Conservation (phyloP, 371 early-diverging fungal species). For the Mucor velutinosus region DNA sequence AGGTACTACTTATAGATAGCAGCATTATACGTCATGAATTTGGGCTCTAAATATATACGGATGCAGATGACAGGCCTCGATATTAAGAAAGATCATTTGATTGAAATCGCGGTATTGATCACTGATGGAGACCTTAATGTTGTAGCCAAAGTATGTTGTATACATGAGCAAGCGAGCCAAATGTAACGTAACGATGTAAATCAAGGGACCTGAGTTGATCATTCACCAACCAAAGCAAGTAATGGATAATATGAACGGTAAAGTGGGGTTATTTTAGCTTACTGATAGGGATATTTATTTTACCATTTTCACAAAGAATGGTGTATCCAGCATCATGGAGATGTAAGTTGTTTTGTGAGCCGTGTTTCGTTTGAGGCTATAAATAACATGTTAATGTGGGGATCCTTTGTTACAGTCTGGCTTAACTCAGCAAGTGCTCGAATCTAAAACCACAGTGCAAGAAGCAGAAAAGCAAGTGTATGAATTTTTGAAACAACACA, state of each 20-base stretch:
- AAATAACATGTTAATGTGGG: neutral
- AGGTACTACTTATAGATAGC: slow-evolving; percentile 39
- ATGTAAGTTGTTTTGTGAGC: slow-evolving; percentile 32
- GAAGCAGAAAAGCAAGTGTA: slow-evolving; percentile 77
- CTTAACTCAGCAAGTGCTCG: slow-evolving; percentile 79
- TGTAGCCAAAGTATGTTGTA: slow-evolving; percentile 65
- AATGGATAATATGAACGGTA: slow-evolving; percentile 84
- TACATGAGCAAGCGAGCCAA: neutral
- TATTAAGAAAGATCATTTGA: slow-evolving; percentile 65
- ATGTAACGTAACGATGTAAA: neutral
- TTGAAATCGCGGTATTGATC: slow-evolving; percentile 88
- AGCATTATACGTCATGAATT: neutral
- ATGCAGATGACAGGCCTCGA: slow-evolving; percentile 72
- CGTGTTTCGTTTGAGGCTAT: neutral
- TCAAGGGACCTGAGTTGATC: slow-evolving; percentile 75
- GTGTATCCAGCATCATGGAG: slow-evolving; percentile 88
- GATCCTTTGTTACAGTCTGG: slow-evolving; percentile 64
- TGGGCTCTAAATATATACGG: neutral
- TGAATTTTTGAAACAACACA: slow-evolving; percentile 71
- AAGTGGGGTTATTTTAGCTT: neutral
- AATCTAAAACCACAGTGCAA: slow-evolving; percentile 63
- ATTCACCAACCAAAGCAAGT: slow-evolving; percentile 78
- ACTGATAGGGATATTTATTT: neutral
- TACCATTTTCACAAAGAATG: slow-evolving; percentile 58
- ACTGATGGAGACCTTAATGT: slow-evolving; percentile 85